A percentile compares a stretch with the other conserved stretches of the same genome.
Conservation (phyloP, 306 rosid genomes). For the Calophaca sinica region DNA sequence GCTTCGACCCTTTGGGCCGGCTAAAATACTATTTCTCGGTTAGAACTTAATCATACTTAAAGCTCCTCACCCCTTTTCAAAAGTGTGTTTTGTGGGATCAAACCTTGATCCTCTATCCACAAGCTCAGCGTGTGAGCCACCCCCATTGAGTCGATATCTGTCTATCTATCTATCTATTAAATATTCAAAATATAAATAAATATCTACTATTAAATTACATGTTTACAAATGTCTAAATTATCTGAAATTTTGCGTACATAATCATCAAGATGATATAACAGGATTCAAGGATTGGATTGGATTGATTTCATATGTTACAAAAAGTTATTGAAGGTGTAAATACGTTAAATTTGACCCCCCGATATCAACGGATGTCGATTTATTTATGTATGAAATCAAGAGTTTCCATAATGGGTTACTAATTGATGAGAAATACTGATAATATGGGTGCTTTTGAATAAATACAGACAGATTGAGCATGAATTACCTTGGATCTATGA, state of each 20-base stretch:
- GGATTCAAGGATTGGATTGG: not conserved
- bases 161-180: too few relatives aligned
- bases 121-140: too few relatives aligned
- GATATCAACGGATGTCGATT: not conserved
- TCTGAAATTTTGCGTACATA: not conserved
- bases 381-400: not conserved
- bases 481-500: constrained; percentile 65
- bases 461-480: not conserved
- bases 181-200: too few relatives aligned
- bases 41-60: too few relatives aligned
- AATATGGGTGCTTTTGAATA: not conserved
- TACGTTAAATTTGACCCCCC: not conserved
- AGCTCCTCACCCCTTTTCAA: too few relatives aligned
- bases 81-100: too few relatives aligned
- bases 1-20: too few relatives aligned
- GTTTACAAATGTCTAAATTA: not conserved
- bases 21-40: too few relatives aligned
- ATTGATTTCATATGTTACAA: not conserved
- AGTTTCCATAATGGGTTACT: not conserved
- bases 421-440: constrained; percentile 8
- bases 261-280: not conserved
- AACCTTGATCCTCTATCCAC: too few relatives aligned
- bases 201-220: too few relatives aligned
- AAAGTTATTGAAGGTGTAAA: not conserved
- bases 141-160: too few relatives aligned